Evolutionary conservation across 2,329 filamentous ascomycete genomes (phyloP), one percentile per base, ranked within the genome.

Genomic region (Pleoardoris graminearum): DNA sequence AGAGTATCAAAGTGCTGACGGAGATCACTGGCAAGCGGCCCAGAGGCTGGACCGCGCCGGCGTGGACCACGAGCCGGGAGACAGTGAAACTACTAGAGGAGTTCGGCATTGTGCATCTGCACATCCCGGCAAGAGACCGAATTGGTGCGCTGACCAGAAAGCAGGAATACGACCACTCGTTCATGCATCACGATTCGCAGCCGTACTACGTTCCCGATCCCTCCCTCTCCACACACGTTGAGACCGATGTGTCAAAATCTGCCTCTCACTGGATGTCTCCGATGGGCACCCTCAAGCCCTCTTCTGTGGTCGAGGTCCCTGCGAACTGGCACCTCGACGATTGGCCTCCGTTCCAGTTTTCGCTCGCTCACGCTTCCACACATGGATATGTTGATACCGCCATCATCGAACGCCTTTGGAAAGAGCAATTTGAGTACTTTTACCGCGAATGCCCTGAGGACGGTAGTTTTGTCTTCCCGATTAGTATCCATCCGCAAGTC

Each of bases 281-380:
- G 6, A 75, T 75, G 70, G 65, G 56, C 1, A 61, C 61, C 3
- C 43, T 74, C 4, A 59, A 62, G 32, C 50, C 65, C 4, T 63
- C 63, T 21, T 67, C 66, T 8, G 63, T 79, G 10, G 76, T 79
- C 27, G 76, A 78, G 51, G 72, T 79, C 25, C 77, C 77, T 0
- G 74, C 75, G 14, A 78, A 75, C 44, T 80, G 77, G 77, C 71
- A 78, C 54, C 54, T 87, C 7, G 77, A 80, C 58, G 78, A 80
- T 57, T 79, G 76, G 77, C 76, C 76, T 42, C 73, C 75, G 2
- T 68, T 77, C 51, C 71, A 73, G 60, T 66, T 69, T 22, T 69
- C 62, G 36, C 65, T 70, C 14, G 79, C 78, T 1, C 77, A 47
- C 19, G 10, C 38, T 35, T 43, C 17, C 3, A 6, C 10, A 17